Base-by-base conservation (phyloP, 495 filamentous ascomycete genomes). In the Penicillium macrosclerotiorum region DNA sequence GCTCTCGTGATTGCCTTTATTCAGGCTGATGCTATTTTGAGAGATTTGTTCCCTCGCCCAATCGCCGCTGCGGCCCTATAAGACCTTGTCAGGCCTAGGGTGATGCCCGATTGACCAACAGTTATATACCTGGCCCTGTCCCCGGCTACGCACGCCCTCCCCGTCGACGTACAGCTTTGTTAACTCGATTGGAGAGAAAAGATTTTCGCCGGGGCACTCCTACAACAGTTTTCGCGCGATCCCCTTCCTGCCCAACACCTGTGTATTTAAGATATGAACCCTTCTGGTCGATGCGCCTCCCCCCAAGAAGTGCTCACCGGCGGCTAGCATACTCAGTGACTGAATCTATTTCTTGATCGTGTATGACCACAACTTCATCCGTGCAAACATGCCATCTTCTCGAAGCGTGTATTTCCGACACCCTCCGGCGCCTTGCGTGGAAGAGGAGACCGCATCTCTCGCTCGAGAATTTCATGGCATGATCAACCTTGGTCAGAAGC, bases 381-480 rank as follows among this genome's bases (percentile, higher is more conserved):
- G 22, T 34, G 52, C 50, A 24, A n/a, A n/a, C n/a, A 71, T 71
- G 68, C 59, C 52, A 44, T 61, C 41, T 35, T 42, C 45, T 34
- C 47, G 47, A 27, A 34, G 20, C 34, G 24, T 33, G 31, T 31
- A 34, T 24, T 23, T 42, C 25, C 62, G 52, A 25, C 67, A 66
- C 62, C 71, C 72, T 18, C 73, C 72, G 9, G 57, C 51, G 37
- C 72, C 73, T 22, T 68, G 39, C 32, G 73, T 70, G 20, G 73
- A 77, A 37, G 72, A 75, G 39, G 73, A 77, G 45, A 45, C 52
- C 13, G 55, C 47, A 9, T 68, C 73, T 22, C 65, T 77, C 8
- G 58, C 65, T 19, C 64, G 65, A 47, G 73, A 77, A 51, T 41
- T 72, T 9, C 32, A 67, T 31, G 69, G 65, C 37, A 47, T 62